Base-by-base conservation (phyloP, 306 rosid genomes). In the Prunus salicina region DNA sequence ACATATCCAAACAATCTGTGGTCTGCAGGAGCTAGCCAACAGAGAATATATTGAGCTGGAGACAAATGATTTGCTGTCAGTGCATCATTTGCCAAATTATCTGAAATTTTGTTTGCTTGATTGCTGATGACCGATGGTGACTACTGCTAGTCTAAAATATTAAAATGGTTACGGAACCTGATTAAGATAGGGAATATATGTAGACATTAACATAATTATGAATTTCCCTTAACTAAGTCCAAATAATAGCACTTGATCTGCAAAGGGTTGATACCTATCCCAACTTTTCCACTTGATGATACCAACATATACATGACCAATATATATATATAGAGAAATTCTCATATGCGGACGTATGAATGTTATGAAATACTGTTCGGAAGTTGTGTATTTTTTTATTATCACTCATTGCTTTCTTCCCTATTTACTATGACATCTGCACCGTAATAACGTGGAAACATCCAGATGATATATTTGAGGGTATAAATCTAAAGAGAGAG, bases 111-210 rank as follows among this genome's bases (percentile, higher is more conserved):
- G 55, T 72, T 72, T 72, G 55, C 18, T 61, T 12, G 8, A 13
- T 24, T 25, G 16, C 11, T 58, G 30, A 3, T 58, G 30, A 30
- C n/a, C 27, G 5, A 69, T 72, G 66, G 8, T 30, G 53, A 22
- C 65, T 47, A 3, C 52, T 61, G 41, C 28, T 57, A 57, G 56
- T 38, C 27, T 22, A 18, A 32, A 71, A 32, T 22, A 56, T 41
- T 60, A 49, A 52, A 72, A 56, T 72, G 67, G 47, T 72, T 50
- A 72, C 67, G 76, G 67, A 41, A 57, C 55, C 41, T 41, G 67
- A 57, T 72, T 41, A 53, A 57, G 67, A 72, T 57, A 9, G 76
- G 67, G 76, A 57, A 72, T 57, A 15, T 2, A 3, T 57, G 14
- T 2, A 12, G 19, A 27, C 32, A 58, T 19, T 2, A 56, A n/a